Percentiles rank a stretch among this genome's conserved stretches.
Conservation (phyloP, 164 flowering plant species). For the Warburgia ugandensis region DNA sequence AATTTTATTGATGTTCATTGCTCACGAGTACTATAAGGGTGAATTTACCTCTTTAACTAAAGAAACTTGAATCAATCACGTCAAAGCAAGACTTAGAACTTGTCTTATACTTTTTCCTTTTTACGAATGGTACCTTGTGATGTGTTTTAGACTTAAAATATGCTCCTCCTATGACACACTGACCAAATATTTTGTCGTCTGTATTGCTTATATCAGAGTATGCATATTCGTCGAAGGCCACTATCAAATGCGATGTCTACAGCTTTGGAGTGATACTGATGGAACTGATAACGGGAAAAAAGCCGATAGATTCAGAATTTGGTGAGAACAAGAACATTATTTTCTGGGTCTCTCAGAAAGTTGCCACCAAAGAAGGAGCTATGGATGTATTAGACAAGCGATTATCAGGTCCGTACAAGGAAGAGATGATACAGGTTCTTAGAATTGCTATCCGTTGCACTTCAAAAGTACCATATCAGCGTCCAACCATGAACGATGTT, state of each 20-base stretch:
- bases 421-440: slow-evolving; percentile 75
- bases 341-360: slow-evolving; percentile 79
- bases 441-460: slow-evolving; percentile 79
- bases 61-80: background rate
- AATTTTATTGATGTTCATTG: no score
- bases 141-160: background rate
- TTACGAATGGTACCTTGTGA: background rate
- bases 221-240: slow-evolving; percentile 82
- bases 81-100: background rate
- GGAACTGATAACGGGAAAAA: slow-evolving; percentile 91
- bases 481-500: slow-evolving; percentile 92
- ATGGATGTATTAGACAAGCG: slow-evolving; percentile 64
- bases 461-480: slow-evolving; percentile 37
- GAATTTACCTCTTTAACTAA: background rate
- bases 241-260: slow-evolving; percentile 88
- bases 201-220: slow-evolving; percentile 45
- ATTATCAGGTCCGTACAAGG: slow-evolving; percentile 48
- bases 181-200: background rate
- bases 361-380: slow-evolving; percentile 66
- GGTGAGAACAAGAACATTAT: slow-evolving; percentile 89
- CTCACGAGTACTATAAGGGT: no score
- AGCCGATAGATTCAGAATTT: slow-evolving; percentile 77
- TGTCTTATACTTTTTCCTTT: background rate
- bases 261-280: slow-evolving; percentile 86
- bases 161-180: background rate